Percentiles rank a stretch among this genome's conserved stretches.
These are phyloP conservation scores for Citrus medica DNA, from an alignment of 345 rosid species.

Conservation along the genomic window DNA sequence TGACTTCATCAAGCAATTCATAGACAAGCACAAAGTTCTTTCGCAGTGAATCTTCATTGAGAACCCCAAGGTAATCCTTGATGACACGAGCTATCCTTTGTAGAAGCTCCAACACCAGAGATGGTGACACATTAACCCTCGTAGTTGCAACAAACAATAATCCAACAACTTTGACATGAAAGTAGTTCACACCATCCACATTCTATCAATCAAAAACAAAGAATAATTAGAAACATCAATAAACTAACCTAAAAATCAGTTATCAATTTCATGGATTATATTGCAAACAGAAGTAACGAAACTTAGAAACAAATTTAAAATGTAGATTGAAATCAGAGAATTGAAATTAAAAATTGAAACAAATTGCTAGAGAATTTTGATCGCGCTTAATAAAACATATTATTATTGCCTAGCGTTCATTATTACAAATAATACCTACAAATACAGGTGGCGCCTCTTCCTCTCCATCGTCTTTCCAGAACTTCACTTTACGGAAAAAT, in stretches of 20 bases:
- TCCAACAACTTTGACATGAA: slow-evolving; percentile 95
- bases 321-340: background rate
- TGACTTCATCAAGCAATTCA: slow-evolving; percentile 96
- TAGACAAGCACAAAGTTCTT: slow-evolving; percentile 94
- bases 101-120: slow-evolving; percentile 93
- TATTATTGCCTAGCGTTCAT: slow-evolving; percentile 6
- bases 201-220: slow-evolving; percentile 39
- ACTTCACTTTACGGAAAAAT: slow-evolving; percentile 95
- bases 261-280: background rate
- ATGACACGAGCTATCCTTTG: slow-evolving; percentile 97
- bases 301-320: background rate
- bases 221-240: background rate
- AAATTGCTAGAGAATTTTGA: background rate
- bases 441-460: slow-evolving; percentile 99
- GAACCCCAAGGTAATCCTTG: slow-evolving; percentile 93
- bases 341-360: background rate
- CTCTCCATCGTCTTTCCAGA: slow-evolving; percentile 95
- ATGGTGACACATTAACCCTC: slow-evolving; percentile 84
- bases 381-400: background rate
- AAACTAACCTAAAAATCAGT: background rate
- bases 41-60: slow-evolving; percentile 91
- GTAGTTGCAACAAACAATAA: slow-evolving; percentile 92
- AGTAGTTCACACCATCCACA: slow-evolving; percentile 96
- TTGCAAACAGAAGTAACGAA: background rate
- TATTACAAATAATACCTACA: slow-evolving; percentile 70